These are phyloP conservation scores for Myriosclerotinia curreyana DNA, from an alignment of 2,329 filamentous ascomycete species.

Conservation along the genomic window DNA sequence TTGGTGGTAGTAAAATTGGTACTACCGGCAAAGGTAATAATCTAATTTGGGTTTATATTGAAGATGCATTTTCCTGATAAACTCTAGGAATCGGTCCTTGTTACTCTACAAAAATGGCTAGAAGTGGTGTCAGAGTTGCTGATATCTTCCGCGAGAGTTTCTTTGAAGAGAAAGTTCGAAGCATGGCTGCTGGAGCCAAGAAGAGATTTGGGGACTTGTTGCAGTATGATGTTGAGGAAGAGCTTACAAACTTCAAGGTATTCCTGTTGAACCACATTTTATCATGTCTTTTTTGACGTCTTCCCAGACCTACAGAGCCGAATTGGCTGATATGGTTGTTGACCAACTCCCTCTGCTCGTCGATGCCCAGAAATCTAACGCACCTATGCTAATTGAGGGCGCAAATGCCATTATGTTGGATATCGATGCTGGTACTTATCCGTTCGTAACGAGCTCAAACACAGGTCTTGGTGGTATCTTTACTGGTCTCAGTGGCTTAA, in stretches of 20 bases:
- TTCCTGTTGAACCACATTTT: constrained; percentile 27
- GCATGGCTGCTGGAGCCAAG: constrained; percentile 60
- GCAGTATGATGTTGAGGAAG: constrained; percentile 65
- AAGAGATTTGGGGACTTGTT: constrained; percentile 67
- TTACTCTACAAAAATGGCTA: constrained; percentile 58
- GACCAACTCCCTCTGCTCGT: constrained; percentile 62
- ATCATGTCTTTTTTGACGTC: constrained; percentile 2
- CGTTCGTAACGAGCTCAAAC: constrained; percentile 34
- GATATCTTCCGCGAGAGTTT: constrained; percentile 65
- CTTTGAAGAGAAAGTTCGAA: constrained; percentile 65
- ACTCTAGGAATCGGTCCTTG: constrained; percentile 51
- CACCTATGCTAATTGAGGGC: constrained; percentile 65
- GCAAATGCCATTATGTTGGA: constrained; percentile 67
- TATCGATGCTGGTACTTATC: constrained; percentile 54
- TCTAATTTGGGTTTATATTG: constrained; percentile 25
- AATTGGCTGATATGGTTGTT: constrained; percentile 59
- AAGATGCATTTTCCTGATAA: background rate
- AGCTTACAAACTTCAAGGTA: constrained; percentile 58
- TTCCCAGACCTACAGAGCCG: constrained; percentile 47
- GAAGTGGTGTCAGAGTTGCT: constrained; percentile 63
- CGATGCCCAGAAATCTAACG: constrained; percentile 55
- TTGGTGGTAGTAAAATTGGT: constrained; percentile 46
- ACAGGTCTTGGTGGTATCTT: constrained; percentile 57
- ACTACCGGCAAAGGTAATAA: constrained; percentile 42
- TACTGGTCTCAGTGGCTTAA: constrained; percentile 57